Evolutionary conservation across 805 yeast genomes (phyloP).

Genomic region (Saccharomycopsis lassenensis): DNA sequence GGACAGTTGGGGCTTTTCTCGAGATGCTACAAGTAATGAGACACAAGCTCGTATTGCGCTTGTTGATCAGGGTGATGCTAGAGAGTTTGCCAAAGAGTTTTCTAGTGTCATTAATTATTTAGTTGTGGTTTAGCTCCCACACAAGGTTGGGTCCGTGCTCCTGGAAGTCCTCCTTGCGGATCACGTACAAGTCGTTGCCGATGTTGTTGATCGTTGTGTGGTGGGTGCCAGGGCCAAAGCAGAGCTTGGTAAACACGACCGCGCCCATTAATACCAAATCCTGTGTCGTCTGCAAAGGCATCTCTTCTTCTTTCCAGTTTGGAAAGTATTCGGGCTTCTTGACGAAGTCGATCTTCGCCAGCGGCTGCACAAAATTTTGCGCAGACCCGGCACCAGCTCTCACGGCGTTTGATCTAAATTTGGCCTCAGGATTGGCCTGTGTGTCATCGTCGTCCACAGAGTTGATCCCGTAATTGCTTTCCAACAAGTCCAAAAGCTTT

Average conservation of each 20-base stretch:
- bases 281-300: slow-evolving; percentile 1
- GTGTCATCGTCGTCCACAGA: slow-evolving; percentile 25
- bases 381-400: slow-evolving; percentile 20
- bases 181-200: slow-evolving; percentile 17
- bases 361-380: slow-evolving; percentile 51
- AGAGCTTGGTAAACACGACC: slow-evolving; percentile 8
- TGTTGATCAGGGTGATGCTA: too few species aligned
- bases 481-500: slow-evolving; percentile 48
- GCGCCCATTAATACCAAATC: slow-evolving; percentile 18
- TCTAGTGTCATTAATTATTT: too few species aligned
- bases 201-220: slow-evolving; percentile 13
- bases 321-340: slow-evolving; percentile 87
- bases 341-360: slow-evolving; percentile 56
- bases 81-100: too few species aligned
- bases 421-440: slow-evolving; percentile 22
- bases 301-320: slow-evolving; percentile 63
- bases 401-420: slow-evolving; percentile 24
- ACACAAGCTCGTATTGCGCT: too few species aligned
- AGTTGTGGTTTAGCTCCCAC: slow-evolving; percentile 16
- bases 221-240: slow-evolving; percentile 15
- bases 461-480: slow-evolving; percentile 41
- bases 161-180: slow-evolving; percentile 17
- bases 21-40: too few species aligned
- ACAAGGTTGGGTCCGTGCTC: slow-evolving; percentile 18
- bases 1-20: too few species aligned